Evolutionary conservation across 345 rosid species (phyloP).

Genomic region (Eucalyptus sp.): DNA sequence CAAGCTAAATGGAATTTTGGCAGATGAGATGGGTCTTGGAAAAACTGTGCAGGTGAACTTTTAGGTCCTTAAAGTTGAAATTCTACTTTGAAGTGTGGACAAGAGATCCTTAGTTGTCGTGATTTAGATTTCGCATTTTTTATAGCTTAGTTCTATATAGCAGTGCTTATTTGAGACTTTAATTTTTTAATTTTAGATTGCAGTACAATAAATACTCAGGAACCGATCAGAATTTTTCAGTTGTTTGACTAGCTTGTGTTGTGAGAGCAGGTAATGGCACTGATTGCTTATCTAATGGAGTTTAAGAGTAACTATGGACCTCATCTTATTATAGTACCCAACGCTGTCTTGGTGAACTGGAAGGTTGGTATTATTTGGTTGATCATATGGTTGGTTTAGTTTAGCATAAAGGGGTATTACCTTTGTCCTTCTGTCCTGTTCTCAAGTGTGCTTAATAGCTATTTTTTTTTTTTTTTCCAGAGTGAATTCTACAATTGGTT

Average conservation of each 20-base stretch:
- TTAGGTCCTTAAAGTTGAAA: not conserved
- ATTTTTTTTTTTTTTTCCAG: slow-evolving; percentile 31
- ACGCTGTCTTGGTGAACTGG: slow-evolving; percentile 98
- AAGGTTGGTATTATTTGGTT: slow-evolving; percentile 50
- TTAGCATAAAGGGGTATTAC: not conserved
- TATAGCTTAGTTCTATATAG: not conserved
- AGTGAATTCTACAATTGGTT: slow-evolving; percentile 97
- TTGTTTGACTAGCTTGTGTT: slow-evolving; percentile 1
- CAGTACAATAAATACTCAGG: not conserved
- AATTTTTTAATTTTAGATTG: not conserved
- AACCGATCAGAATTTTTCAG: not conserved
- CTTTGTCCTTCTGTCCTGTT: not conserved
- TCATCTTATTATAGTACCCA: slow-evolving; percentile 98
- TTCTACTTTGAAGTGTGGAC: not conserved
- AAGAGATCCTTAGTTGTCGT: not conserved
- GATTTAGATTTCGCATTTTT: not conserved
- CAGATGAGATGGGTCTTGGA: slow-evolving; percentile 99
- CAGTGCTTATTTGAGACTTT: not conserved
- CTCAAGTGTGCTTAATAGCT: not conserved
- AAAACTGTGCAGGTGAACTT: slow-evolving; percentile 93
- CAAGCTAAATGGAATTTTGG: slow-evolving; percentile 96
- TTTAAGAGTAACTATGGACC: slow-evolving; percentile 99
- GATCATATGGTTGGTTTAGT: not conserved
- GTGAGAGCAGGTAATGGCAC: slow-evolving; percentile 79
- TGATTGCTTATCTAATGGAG: slow-evolving; percentile 99